A percentile compares a stretch with the other conserved stretches of the same genome.
These are phyloP conservation scores for Aspergillus sp. DNA, from an alignment of 2,329 filamentous ascomycete genomes.

Conservation along the genomic window DNA sequence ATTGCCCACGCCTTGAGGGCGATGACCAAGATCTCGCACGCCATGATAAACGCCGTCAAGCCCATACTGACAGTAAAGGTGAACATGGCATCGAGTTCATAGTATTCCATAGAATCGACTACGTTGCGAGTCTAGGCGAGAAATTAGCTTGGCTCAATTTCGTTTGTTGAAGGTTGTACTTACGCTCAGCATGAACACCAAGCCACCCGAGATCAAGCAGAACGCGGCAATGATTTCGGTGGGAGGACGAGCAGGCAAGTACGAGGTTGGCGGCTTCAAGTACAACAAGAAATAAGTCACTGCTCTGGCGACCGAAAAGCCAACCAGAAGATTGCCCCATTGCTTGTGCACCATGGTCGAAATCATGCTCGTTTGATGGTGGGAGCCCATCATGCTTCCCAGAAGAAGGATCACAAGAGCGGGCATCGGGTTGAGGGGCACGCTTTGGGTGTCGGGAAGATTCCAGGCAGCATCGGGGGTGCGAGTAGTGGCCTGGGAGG, in stretches of 20 bases:
- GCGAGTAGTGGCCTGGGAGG: conserved; percentile 34
- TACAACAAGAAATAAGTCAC: conserved; percentile 79
- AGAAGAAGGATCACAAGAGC: conserved; percentile 81
- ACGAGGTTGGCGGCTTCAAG: conserved; percentile 75
- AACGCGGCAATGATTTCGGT: conserved; percentile 87
- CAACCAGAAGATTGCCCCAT: conserved; percentile 83
- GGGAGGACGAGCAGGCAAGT: conserved; percentile 79
- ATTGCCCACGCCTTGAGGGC: conserved; percentile 86
- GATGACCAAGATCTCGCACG: conserved; percentile 75
- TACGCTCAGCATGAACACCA: conserved; percentile 90
- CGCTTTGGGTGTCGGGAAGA: conserved; percentile 65
- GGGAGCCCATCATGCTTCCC: conserved; percentile 92
- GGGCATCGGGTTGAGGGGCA: conserved; percentile 86
- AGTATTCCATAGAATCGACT: conserved; percentile 71
- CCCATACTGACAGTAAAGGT: conserved; percentile 87
- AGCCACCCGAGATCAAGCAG: conserved; percentile 79
- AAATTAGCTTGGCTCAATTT: conserved; percentile 16
- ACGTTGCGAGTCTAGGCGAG: conserved; percentile 67
- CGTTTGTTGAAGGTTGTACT: conserved; percentile 38
- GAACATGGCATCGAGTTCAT: conserved; percentile 86
- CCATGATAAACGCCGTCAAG: conserved; percentile 77
- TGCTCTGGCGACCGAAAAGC: conserved; percentile 73
- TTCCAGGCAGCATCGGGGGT: conserved; percentile 52
- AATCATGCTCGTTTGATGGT: conserved; percentile 79
- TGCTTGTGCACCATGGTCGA: conserved; percentile 92